These are phyloP conservation scores for Volvox reticuliferus DNA, from an alignment of 139 green algal species.

Conservation along the genomic window DNA sequence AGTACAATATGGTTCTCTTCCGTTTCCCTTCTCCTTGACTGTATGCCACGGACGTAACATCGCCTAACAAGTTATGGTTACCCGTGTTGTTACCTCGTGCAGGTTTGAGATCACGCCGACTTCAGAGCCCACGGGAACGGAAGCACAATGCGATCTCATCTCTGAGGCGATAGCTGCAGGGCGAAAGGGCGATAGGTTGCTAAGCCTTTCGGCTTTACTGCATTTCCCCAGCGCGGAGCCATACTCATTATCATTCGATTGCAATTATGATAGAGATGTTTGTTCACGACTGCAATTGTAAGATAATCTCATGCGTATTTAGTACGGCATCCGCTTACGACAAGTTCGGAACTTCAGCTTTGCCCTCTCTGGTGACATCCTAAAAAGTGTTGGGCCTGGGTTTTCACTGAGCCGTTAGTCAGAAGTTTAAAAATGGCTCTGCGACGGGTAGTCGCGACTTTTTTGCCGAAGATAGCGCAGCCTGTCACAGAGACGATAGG, in stretches of 20 bases:
- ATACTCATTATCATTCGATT: not conserved
- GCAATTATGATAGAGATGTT: no score
- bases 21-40: no score
- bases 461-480: slow-evolving; percentile 20
- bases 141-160: no score
- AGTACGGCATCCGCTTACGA: not conserved
- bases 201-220: not conserved
- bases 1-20: no score
- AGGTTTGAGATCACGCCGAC: no score
- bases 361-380: not conserved
- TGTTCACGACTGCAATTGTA: no score
- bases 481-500: slow-evolving; percentile 21
- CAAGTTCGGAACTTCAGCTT: not conserved
- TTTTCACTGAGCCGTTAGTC: not conserved
- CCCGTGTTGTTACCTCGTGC: no score
- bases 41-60: no score
- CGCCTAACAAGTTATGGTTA: no score
- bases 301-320: no score
- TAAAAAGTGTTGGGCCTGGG: not conserved
- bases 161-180: not conserved
- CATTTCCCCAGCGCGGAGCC: not conserved
- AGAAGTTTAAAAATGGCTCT: slow-evolving; percentile 33
- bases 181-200: not conserved
- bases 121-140: no score
- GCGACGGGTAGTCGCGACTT: slow-evolving; percentile 14